Evolutionary conservation across 345 rosid genomes (phyloP).

Genomic region (Populus davidiana): DNA sequence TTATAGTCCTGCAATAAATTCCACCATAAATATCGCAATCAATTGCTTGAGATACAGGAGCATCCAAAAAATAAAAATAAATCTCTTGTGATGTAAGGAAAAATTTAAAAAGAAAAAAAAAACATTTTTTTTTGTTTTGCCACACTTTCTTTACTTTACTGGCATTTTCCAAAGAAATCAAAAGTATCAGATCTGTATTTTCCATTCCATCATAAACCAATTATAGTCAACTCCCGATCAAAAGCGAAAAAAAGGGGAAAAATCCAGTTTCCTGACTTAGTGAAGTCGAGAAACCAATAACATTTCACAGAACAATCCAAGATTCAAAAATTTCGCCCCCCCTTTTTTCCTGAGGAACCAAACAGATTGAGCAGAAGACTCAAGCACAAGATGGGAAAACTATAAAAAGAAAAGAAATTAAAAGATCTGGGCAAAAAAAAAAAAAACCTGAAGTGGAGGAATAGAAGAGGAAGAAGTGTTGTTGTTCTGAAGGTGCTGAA

Average conservation of each 20-base stretch:
- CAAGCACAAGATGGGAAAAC: neutral
- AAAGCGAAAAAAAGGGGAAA: neutral
- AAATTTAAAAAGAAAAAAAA: neutral
- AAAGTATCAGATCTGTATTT: constrained; percentile 8
- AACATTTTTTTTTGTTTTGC: neutral
- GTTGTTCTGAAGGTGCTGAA: constrained; percentile 63
- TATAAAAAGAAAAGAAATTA: neutral
- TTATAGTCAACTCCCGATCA: neutral
- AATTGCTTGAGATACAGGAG: neutral
- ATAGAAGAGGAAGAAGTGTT: constrained; percentile 28
- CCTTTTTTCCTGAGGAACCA: neutral
- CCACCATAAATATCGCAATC: neutral
- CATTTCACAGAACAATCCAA: neutral
- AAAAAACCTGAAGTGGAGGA: constrained; percentile 54
- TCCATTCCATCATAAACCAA: neutral
- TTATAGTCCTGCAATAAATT: constrained; percentile 65
- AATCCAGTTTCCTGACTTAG: neutral
- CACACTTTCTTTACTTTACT: neutral
- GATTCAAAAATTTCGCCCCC: neutral
- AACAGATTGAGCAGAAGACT: neutral
- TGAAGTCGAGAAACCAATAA: neutral
- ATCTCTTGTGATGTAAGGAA: too few relatives aligned
- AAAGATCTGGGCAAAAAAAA: constrained; percentile 14
- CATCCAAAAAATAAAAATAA: neutral
- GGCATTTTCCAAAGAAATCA: constrained; percentile 10